Conservation (phyloP, 345 rosid genomes). For the Eucalyptus lansdowneana region DNA sequence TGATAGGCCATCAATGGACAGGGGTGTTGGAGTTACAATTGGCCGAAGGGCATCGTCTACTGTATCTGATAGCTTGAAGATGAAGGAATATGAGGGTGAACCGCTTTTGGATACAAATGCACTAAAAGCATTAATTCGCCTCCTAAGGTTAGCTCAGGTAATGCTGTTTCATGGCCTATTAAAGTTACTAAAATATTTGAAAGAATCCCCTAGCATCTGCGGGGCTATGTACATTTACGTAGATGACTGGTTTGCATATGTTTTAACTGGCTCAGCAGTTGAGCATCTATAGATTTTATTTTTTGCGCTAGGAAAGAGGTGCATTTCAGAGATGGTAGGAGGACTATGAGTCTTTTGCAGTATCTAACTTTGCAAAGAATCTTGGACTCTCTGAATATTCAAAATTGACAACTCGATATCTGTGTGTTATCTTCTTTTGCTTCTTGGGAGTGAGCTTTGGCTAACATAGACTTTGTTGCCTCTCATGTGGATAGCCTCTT, state of each 20-base stretch:
- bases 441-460: not conserved
- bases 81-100: conserved; percentile 82
- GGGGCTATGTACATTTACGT: not conserved
- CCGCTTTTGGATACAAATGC: conserved; percentile 66
- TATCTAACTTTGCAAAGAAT: not conserved
- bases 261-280: not conserved
- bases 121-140: conserved; percentile 69
- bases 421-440: not conserved
- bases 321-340: not conserved
- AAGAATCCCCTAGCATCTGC: not conserved
- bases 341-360: not conserved
- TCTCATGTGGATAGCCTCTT: conserved; percentile 46
- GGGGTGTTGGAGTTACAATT: conserved; percentile 85
- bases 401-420: not conserved
- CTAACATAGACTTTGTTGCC: not conserved
- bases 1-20: conserved; percentile 86
- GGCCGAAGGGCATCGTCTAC: conserved; percentile 65
- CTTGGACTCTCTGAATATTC: not conserved
- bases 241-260: not conserved
- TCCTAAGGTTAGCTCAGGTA: conserved; percentile 86
- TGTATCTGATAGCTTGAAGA: conserved; percentile 47
- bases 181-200: not conserved
- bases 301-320: not conserved
- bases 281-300: not conserved
- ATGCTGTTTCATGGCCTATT: not conserved